phyloP scores from a whole-genome alignment of 495 filamentous ascomycete species.

The Xylaria telfairii region DNA sequence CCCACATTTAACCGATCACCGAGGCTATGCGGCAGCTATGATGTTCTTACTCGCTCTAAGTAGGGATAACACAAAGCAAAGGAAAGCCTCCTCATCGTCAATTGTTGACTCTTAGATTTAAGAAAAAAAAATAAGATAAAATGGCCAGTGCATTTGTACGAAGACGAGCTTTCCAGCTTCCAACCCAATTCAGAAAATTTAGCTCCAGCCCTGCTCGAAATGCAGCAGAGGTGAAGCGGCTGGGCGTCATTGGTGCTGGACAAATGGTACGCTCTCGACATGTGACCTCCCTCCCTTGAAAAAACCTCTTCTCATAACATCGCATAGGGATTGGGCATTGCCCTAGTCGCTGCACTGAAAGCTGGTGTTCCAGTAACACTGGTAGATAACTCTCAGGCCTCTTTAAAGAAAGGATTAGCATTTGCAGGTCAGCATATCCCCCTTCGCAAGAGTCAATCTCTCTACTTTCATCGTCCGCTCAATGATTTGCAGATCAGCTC shows the following conservation, averaged over 20 bases:
- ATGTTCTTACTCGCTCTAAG: conserved; percentile 23
- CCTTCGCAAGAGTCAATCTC: neutral
- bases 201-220: conserved; percentile 57
- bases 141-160: conserved; percentile 45
- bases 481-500: conserved; percentile 71
- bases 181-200: conserved; percentile 55
- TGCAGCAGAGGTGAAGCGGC: conserved; percentile 79
- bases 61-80: conserved; percentile 3
- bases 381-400: conserved; percentile 82
- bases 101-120: neutral
- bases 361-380: conserved; percentile 85
- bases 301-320: conserved; percentile 24
- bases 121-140: conserved; percentile 11
- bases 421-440: conserved; percentile 71
- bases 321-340: conserved; percentile 90
- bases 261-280: conserved; percentile 76
- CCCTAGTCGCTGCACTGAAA: conserved; percentile 87
- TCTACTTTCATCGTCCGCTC: conserved; percentile 20
- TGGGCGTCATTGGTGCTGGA: conserved; percentile 94
- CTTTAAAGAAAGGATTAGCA: conserved; percentile 88
- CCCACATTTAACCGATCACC: conserved; percentile 43
- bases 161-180: conserved; percentile 42
- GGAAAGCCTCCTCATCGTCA: neutral
- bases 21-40: conserved; percentile 47
- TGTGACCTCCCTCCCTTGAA: conserved; percentile 25